Conservation (phyloP, 2,329 filamentous ascomycete species). For the Colletotrichum australisinense region DNA sequence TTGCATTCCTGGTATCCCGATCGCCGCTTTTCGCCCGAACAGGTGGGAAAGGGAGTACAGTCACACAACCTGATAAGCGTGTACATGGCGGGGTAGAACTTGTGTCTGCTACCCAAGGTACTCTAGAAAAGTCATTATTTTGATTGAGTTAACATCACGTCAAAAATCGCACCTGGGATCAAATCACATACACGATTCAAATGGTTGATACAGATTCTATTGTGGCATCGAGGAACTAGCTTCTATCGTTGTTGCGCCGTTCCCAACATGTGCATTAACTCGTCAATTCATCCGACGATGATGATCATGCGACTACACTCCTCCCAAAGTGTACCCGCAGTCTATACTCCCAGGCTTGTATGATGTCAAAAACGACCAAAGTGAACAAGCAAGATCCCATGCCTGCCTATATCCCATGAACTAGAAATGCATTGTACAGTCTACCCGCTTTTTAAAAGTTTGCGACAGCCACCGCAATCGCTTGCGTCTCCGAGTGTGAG, state of each 20-base stretch:
- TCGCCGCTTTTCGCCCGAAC: neutral
- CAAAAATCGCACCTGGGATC: neutral
- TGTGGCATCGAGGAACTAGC: slow-evolving; percentile 33
- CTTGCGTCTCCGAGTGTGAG: slow-evolving; percentile 93
- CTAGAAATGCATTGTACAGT: slow-evolving; percentile 34
- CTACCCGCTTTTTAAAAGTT: slow-evolving; percentile 67
- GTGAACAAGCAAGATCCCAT: slow-evolving; percentile 34
- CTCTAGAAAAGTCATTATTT: too few species aligned
- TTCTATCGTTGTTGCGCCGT: slow-evolving; percentile 29
- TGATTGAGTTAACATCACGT: neutral
- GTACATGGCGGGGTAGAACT: neutral
- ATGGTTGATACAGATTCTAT: slow-evolving; percentile 35
- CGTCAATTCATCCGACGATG: slow-evolving; percentile 36
- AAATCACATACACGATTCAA: neutral
- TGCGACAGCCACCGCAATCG: slow-evolving; percentile 92
- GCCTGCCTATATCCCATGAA: slow-evolving; percentile 36
- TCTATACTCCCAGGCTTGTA: slow-evolving; percentile 35
- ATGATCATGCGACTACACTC: slow-evolving; percentile 24
- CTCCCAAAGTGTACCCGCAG: slow-evolving; percentile 35
- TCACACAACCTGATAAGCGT: neutral
- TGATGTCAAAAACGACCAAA: slow-evolving; percentile 36
- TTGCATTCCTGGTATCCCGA: neutral
- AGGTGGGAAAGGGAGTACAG: neutral
- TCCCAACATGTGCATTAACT: slow-evolving; percentile 33
- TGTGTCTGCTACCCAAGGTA: too few species aligned